A percentile compares a stretch with the other conserved stretches of the same genome.
These are phyloP conservation scores for Pythium guiyangense DNA, from an alignment of 352 stramenopile genomes.

Conservation along the genomic window DNA sequence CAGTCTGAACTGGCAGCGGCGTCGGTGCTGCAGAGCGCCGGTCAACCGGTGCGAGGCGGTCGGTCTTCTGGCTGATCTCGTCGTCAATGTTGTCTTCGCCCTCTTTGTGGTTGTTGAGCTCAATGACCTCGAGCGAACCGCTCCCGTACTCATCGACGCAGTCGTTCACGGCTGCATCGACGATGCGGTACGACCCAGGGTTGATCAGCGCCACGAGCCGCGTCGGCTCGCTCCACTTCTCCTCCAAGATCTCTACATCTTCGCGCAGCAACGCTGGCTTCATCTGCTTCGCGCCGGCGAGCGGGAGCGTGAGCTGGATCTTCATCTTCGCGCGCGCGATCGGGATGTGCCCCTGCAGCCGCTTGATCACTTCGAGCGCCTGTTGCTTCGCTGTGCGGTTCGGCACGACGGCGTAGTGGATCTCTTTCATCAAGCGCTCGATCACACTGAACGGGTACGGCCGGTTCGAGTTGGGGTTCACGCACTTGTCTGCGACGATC, in stretches of 20 bases:
- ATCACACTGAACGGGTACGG: slow-evolving; percentile 97
- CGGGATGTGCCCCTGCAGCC: slow-evolving; percentile 89
- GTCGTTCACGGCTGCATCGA: slow-evolving; percentile 67
- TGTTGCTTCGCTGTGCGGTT: slow-evolving; percentile 96
- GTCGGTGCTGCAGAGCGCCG: slow-evolving; percentile 11
- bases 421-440: slow-evolving; percentile 94
- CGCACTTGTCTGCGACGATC: slow-evolving; percentile 96
- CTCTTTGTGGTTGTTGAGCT: slow-evolving; percentile 91
- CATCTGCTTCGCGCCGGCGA: slow-evolving; percentile 40
- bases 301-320: slow-evolving; percentile 75
- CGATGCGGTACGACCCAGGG: slow-evolving; percentile 67
- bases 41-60: slow-evolving; percentile 33
- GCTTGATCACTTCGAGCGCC: slow-evolving; percentile 96
- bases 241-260: slow-evolving; percentile 60
- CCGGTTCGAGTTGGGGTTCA: slow-evolving; percentile 93
- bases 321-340: slow-evolving; percentile 98
- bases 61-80: slow-evolving; percentile 87
- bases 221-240: slow-evolving; percentile 47
- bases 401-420: slow-evolving; percentile 93
- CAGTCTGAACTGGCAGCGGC: slow-evolving; percentile 7
- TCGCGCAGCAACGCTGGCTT: slow-evolving; percentile 60
- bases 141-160: slow-evolving; percentile 38
- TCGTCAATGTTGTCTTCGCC: slow-evolving; percentile 89
- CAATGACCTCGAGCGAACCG: slow-evolving; percentile 87
- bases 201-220: slow-evolving; percentile 73